Evolutionary conservation across 371 early-diverging fungal species (phyloP), one percentile per base, ranked within the genome.

Genomic region (Dinochytrium kinnereticum): DNA sequence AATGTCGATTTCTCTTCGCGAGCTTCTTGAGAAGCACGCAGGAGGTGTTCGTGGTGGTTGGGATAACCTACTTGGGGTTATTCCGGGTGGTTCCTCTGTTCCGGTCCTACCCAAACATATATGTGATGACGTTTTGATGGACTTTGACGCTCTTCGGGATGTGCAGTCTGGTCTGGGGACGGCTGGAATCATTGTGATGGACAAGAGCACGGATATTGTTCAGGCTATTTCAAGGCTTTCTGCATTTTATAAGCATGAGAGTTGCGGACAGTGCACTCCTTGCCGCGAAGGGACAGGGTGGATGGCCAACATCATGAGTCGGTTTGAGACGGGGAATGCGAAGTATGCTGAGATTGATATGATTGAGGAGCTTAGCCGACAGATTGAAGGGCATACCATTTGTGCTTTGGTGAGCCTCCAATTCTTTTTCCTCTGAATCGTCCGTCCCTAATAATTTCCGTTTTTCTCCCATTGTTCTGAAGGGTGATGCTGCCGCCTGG

Each of bases 31-130:
- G 78, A 92, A 92, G 81, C 98, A 98, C 87, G 93, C 93, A 80
- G 98, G 98, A 76, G 98, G 98, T 78, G 93, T 98, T 64, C 91
- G 91, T 37, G 98, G 98, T 66, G 98, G 98, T n/a, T 98, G 98
- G 98, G 98, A 98, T 84, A 97, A 98, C 86, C 86, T 97, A 51
- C 87, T 97, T 55, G 98, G 95, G 75, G 95, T 98, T 78, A 94
- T 98, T 76, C 98, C 98, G 1, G 98, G 98, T 82, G 98, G 98
- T 70, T 95, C 94, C 24, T 97, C 98, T 15, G 96, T 96, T 26
- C 98, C 97, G 1, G 90, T 97, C 49, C 79, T 98, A 69, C 95
- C 97, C 64, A 92, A 92, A 78, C 69, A 85, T 61, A 91, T 95
- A 61, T 96, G 97, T 83, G 92, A 94, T 36, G 92, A 93, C 64